These are phyloP conservation scores for Xylaria cubensis DNA, from an alignment of 495 filamentous ascomycete species.

Conservation along the genomic window DNA sequence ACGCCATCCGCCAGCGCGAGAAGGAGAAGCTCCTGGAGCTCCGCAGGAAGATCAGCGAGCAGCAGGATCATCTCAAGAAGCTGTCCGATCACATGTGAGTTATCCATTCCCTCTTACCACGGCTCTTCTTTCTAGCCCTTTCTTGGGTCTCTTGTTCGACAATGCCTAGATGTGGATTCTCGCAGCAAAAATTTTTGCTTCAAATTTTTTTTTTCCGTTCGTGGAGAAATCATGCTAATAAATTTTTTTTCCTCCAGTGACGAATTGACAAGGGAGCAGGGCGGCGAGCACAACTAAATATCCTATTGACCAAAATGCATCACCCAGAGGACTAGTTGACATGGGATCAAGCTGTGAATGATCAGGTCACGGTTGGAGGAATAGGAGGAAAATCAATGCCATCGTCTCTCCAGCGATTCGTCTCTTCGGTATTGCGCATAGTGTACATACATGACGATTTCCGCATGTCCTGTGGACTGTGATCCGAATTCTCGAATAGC, in stretches of 20 bases:
- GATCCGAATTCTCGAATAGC: slow-evolving; percentile 31
- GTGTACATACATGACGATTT: slow-evolving; percentile 38
- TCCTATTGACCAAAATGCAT: background rate
- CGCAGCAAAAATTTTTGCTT: background rate
- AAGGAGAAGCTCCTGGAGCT: slow-evolving; percentile 79
- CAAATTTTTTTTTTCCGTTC: background rate
- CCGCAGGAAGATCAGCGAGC: slow-evolving; percentile 77
- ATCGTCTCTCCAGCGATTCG: background rate
- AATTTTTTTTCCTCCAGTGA: slow-evolving; percentile 55
- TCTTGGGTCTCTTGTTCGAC: background rate
- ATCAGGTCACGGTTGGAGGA: background rate
- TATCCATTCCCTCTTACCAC: slow-evolving; percentile 34
- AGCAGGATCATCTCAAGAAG: slow-evolving; percentile 81
- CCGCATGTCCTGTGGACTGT: slow-evolving; percentile 23
- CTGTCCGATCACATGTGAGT: slow-evolving; percentile 84
- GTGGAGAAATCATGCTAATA: slow-evolving; percentile 32
- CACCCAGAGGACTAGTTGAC: background rate
- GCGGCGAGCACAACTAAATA: slow-evolving; percentile 75
- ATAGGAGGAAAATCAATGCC: background rate
- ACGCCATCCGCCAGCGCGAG: slow-evolving; percentile 84
- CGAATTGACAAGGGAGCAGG: slow-evolving; percentile 69
- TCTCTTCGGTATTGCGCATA: slow-evolving; percentile 28
- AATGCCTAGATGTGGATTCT: background rate
- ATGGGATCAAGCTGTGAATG: background rate
- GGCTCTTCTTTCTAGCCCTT: background rate